Conservation (phyloP, 2,329 filamentous ascomycete genomes). For the Colletotrichum aenigma region DNA sequence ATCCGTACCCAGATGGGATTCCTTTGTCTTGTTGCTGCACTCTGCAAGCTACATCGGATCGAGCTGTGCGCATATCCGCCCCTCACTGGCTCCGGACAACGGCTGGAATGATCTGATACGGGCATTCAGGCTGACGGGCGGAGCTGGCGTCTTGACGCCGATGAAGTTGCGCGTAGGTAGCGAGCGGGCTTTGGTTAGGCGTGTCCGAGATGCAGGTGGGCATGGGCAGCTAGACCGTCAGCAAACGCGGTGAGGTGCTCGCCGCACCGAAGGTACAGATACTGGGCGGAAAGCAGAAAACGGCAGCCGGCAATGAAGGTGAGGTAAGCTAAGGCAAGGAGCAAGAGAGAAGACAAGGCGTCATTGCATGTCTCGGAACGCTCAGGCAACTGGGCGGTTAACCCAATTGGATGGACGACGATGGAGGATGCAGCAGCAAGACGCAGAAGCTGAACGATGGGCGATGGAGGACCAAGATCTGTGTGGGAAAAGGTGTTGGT, state of each 20-base stretch:
- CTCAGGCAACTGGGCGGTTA: neutral
- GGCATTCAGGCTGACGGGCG: neutral
- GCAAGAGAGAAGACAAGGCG: constrained; percentile 6
- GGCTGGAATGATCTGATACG: constrained; percentile 1
- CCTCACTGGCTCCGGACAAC: constrained; percentile 1
- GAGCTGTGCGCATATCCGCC: neutral
- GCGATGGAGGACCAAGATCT: neutral
- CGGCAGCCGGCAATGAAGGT: neutral
- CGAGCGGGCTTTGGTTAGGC: neutral
- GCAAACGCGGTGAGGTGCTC: neutral
- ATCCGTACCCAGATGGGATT: neutral
- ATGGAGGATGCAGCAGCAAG: neutral
- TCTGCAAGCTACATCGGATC: neutral
- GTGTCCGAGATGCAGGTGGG: neutral
- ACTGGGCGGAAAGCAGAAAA: neutral
- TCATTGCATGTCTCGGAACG: constrained; percentile 11
- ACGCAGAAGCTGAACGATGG: neutral
- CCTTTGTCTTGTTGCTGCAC: neutral
- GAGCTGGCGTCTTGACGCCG: neutral
- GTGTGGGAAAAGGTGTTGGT: neutral
- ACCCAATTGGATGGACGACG: neutral
- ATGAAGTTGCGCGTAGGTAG: neutral
- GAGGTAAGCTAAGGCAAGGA: neutral
- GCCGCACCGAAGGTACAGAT: neutral
- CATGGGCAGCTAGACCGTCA: neutral